Evolutionary conservation across 1,284 basidiomycete genomes (phyloP), one percentile per base, ranked within the genome.

Genomic region (Cutaneotrichosporon mucoides): DNA sequence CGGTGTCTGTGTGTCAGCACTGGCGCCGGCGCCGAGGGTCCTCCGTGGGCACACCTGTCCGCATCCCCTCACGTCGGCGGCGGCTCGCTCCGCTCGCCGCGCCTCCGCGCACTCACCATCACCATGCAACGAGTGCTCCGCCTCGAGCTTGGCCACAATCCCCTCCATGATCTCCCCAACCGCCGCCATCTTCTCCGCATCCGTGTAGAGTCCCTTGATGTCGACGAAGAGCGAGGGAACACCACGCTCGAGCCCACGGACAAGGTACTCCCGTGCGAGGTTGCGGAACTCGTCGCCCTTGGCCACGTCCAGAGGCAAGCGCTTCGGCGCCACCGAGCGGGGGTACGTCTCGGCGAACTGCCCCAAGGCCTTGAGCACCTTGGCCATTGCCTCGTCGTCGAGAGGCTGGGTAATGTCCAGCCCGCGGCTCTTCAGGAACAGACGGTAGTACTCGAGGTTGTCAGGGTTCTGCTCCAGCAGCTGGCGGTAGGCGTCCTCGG

Each of bases 141-240:
- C 68, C 63, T 80, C 75, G 41, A 81, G 66, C 41, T 72, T 68
- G 3, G 63, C 34, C 41, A 73, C 80, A 43, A 85, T 80, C 8
- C 81, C 79, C 72, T 88, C 84, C 4, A 87, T 83, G 36, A 92
- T 81, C n/a, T 84, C 82, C 68, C 92, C 86, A 45, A 98, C 85
- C 1, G 81, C 76, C 33, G 81, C 76, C 54, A 85, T 84, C 76
- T 94, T 96, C 38, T 60, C 66, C 11, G 81, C 71, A 61, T 88
- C 82, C 6, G 66, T 62, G 73, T 97, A 97, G 2, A 99, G 83
- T 0, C 87, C 81, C 75, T 98, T 98, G 75, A 99, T 73, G 76
- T 98, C 94, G 34, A 88, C 87, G 72, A 98, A 99, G 6, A 99
- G 82, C 3, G 93, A 97, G 2, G 96, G 96, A 36, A 99, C 83